Evolutionary conservation across 176 grass and related monocot genomes (phyloP).

Genomic region (Rhynchospora breviuscula): DNA sequence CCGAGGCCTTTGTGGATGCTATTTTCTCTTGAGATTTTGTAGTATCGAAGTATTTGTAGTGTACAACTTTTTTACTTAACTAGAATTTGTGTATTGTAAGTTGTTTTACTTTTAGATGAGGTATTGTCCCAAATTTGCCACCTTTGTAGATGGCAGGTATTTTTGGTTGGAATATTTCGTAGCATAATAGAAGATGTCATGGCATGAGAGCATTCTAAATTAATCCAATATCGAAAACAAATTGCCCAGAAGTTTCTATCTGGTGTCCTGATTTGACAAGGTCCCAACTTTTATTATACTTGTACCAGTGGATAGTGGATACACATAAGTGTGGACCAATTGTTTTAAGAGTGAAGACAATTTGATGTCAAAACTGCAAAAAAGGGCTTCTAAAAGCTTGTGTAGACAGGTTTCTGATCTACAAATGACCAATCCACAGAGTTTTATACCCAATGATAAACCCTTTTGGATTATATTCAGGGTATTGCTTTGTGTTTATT

Average conservation of each 20-base stretch:
- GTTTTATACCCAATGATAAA: not conserved
- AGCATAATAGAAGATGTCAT: not conserved
- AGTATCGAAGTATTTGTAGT: too few species aligned
- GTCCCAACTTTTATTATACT: not conserved
- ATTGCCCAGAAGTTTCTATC: not conserved
- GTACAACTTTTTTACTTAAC: not conserved
- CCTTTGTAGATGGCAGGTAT: not conserved
- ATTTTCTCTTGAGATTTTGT: constrained; percentile 62
- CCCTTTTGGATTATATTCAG: not conserved
- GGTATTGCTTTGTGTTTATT: not conserved
- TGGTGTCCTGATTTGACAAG: not conserved
- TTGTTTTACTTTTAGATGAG: not conserved
- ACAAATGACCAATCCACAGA: not conserved
- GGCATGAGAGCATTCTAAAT: not conserved
- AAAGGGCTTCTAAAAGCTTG: not conserved
- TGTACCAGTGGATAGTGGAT: not conserved
- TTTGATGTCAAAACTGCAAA: not conserved
- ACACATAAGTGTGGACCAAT: not conserved
- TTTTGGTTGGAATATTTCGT: not conserved
- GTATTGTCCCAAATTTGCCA: not conserved
- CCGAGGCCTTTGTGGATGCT: constrained; percentile 86
- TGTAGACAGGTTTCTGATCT: not conserved
- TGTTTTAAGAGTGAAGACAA: too few species aligned
- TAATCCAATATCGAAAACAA: not conserved
- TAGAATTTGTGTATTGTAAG: not conserved